These are phyloP conservation scores for Colletotrichum theobromicola DNA, from an alignment of 2,329 filamentous ascomycete genomes.

Conservation along the genomic window DNA sequence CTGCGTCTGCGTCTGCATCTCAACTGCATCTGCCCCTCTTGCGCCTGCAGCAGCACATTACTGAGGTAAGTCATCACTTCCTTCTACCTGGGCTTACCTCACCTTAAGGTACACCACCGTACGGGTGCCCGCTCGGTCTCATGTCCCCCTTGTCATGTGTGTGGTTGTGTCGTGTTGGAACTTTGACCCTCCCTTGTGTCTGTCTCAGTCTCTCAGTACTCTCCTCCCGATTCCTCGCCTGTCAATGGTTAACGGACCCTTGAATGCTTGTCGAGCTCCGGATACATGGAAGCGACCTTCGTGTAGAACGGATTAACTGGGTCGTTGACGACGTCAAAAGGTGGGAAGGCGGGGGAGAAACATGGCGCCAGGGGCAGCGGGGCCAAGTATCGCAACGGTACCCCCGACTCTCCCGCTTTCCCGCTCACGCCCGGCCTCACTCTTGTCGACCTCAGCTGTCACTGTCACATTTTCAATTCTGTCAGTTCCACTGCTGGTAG, in stretches of 20 bases:
- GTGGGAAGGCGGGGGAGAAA: slow-evolving; percentile 1
- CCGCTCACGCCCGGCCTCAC: neutral
- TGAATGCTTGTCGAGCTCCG: neutral
- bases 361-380: neutral
- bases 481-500: no score
- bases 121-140: neutral
- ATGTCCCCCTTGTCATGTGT: neutral
- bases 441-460: no score
- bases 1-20: neutral
- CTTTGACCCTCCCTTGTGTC: neutral
- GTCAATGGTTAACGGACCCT: neutral
- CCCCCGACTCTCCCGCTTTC: neutral
- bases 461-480: no score
- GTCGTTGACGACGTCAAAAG: neutral
- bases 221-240: neutral
- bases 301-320: neutral
- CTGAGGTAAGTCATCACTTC: neutral
- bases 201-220: neutral
- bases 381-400: neutral
- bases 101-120: no score
- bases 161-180: neutral
- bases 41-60: neutral
- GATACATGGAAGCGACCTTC: neutral
- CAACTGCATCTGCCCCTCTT: neutral
- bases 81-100: no score